These are phyloP conservation scores for Comarum palustre DNA, from an alignment of 306 rosid species.

Conservation along the genomic window DNA sequence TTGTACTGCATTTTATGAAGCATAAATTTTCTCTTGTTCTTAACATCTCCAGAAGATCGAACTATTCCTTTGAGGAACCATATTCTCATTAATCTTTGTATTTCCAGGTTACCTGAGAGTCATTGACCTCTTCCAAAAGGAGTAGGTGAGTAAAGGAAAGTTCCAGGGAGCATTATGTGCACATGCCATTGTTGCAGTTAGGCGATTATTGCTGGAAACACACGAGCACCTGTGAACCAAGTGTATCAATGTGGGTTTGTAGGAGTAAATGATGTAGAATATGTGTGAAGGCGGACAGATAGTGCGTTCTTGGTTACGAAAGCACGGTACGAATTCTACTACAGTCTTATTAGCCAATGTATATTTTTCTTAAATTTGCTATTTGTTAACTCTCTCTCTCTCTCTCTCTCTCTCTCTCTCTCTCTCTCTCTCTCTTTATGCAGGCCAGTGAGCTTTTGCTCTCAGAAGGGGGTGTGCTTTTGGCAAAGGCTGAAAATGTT, in stretches of 20 bases:
- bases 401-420: not conserved
- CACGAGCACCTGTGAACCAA: not conserved
- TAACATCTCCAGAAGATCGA: not conserved
- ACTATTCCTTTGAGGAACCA: not conserved
- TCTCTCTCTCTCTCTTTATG: not conserved
- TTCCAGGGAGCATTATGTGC: not conserved
- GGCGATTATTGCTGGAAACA: conserved; percentile 18
- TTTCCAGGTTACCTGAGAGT: conserved; percentile 87
- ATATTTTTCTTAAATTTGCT: not conserved
- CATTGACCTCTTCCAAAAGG: conserved; percentile 43
- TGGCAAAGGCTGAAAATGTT: not conserved
- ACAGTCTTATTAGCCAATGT: not conserved
- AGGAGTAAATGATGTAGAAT: conserved; percentile 6
- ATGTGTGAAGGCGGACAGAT: not conserved
- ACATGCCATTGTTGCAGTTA: conserved; percentile 11
- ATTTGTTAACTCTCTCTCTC: not conserved
- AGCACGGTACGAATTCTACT: not conserved
- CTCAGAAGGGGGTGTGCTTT: not conserved
- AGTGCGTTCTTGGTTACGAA: not conserved
- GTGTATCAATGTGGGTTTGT: not conserved
- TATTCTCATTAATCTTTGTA: not conserved
- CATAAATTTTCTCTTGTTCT: not conserved
- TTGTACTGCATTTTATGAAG: not conserved
- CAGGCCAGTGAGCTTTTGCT: conserved; percentile 14
- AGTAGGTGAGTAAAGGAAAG: conserved; percentile 13